Conservation (phyloP, 345 rosid species). For the Psidium friedrichsthalianum region DNA sequence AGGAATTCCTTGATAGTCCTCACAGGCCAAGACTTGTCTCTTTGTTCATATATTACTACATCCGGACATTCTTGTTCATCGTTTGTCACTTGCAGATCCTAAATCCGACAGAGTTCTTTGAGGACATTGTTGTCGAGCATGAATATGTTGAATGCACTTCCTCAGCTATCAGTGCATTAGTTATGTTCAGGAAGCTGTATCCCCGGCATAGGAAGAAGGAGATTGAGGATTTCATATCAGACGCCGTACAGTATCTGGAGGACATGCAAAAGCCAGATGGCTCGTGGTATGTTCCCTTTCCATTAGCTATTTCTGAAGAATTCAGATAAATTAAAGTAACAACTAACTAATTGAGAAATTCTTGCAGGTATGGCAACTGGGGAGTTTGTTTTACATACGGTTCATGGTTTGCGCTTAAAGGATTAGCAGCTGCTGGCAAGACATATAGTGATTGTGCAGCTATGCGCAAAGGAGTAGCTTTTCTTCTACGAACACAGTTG, state of each 20-base stretch:
- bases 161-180: slow-evolving; percentile 22
- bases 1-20: background rate
- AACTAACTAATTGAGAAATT: background rate
- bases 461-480: slow-evolving; percentile 25
- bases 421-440: slow-evolving; percentile 23
- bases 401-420: slow-evolving; percentile 33
- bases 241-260: slow-evolving; percentile 20
- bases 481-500: slow-evolving; percentile 26
- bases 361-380: slow-evolving; percentile 39
- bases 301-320: background rate
- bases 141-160: slow-evolving; percentile 24
- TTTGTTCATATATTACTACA: background rate
- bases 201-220: slow-evolving; percentile 35
- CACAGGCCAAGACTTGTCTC: background rate
- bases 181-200: slow-evolving; percentile 28
- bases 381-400: slow-evolving; percentile 44
- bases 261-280: slow-evolving; percentile 35
- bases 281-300: slow-evolving; percentile 23
- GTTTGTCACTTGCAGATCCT: background rate
- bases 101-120: too few species aligned
- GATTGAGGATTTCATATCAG: slow-evolving; percentile 26
- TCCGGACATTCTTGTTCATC: background rate
- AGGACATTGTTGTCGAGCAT: too few species aligned
- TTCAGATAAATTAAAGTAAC: background rate
- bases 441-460: background rate